Base-by-base conservation (phyloP, 257 asterid species). In the Sherardia arvensis region DNA sequence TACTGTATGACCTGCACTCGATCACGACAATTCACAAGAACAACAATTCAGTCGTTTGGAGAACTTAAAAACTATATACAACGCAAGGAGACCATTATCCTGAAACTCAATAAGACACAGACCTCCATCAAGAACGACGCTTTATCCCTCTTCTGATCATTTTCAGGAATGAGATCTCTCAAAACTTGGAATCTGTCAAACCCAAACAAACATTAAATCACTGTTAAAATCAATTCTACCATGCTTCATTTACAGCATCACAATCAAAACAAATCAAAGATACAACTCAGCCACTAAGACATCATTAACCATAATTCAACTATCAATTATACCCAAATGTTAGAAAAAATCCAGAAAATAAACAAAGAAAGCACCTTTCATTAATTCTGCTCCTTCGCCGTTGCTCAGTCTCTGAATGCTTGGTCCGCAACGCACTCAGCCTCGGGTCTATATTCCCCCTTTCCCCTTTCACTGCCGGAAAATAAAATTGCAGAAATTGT, bases 61-160 rank as follows among this genome's bases (percentile, higher is more conserved):
- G 56, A 27, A 45, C 26, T 45, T 40, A 30, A n/a, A 55, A 9
- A 63, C 7, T 4, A 43, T 4, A 43, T 43, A 15, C n/a, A 43
- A 5, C 51, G 32, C 17, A 15, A 27, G 33, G 48, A 61, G 45
- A 59, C 7, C 14, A 56, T 66, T 23, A 25, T 12, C 8, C 4
- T 21, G 25, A 38, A 61, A 28, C 32, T 59, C 56, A 62, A 71
- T 54, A 57, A 49, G 47, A 11, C 48, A 70, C 71, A 68, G 69
- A 86, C 95, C 98, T 91, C 98, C 74, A 86, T 78, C 73, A 88
- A 71, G 64, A 88, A 86, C 22, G 96, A 84, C 71, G 96, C 96
- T 73, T 81, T 84, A 64, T 86, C 96, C 64, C 90, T 74, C 83
- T 85, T 85, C 75, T 81, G 88, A 73, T 90, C 95, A 82, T 66